A percentile compares a stretch with the other conserved stretches of the same genome.
These are phyloP conservation scores for Aspergillus pseudoterreus DNA, from an alignment of 2,329 filamentous ascomycete genomes.

Conservation along the genomic window DNA sequence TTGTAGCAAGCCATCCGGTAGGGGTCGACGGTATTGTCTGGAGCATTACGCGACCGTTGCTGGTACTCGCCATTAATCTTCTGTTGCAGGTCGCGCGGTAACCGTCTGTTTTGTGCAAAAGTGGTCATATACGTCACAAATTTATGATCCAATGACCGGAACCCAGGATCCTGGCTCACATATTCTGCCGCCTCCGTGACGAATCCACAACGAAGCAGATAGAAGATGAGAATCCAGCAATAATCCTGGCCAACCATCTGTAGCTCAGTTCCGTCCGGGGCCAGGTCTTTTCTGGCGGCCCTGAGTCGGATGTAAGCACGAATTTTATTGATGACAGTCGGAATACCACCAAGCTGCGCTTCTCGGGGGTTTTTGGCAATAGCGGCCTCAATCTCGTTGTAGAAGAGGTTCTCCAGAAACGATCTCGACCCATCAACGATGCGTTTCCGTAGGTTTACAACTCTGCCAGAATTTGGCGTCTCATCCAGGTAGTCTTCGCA, in stretches of 20 bases:
- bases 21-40: constrained; percentile 83
- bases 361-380: constrained; percentile 83
- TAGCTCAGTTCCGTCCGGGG: constrained; percentile 73
- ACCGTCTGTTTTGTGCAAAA: constrained; percentile 74
- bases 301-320: constrained; percentile 86
- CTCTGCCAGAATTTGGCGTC: constrained; percentile 59
- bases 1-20: constrained; percentile 98
- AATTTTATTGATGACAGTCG: constrained; percentile 84
- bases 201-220: constrained; percentile 79
- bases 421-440: constrained; percentile 75
- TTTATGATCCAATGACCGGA: constrained; percentile 84
- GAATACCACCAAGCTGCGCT: constrained; percentile 83
- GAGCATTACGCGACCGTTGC: constrained; percentile 76
- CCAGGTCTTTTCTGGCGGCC: constrained; percentile 75
- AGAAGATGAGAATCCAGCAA: constrained; percentile 93
- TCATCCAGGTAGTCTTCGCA: constrained; percentile 74
- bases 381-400: constrained; percentile 69
- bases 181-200: constrained; percentile 81
- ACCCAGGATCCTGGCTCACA: constrained; percentile 74
- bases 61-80: constrained; percentile 88
- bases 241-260: constrained; percentile 78
- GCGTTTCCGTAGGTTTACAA: constrained; percentile 67
- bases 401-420: constrained; percentile 79
- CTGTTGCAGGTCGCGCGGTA: constrained; percentile 75
- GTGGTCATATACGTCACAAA: constrained; percentile 84